Evolutionary conservation across 305 asterid species (phyloP).

Genomic region (Withania somnifera): DNA sequence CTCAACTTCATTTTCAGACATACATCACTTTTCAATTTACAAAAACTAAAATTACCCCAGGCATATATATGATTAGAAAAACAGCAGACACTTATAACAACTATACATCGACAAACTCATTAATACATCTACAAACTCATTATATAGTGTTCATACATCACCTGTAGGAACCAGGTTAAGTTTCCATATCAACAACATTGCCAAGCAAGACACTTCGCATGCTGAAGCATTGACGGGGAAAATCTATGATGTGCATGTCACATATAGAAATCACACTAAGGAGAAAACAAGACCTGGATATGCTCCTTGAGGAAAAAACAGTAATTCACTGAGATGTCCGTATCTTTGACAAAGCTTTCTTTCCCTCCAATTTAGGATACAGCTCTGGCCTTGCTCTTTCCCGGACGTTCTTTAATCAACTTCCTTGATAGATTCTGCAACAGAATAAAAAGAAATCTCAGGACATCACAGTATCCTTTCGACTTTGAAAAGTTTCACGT

Average conservation of each 20-base stretch:
- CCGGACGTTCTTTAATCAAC: constrained; percentile 6
- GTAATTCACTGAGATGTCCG: not conserved
- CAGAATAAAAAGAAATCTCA: constrained; percentile 1
- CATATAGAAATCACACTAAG: not conserved
- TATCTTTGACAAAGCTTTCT: not conserved
- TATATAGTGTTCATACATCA: not conserved
- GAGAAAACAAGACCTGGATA: not conserved
- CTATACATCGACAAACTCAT: not conserved
- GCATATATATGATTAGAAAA: not conserved
- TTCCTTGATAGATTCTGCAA: constrained; percentile 40
- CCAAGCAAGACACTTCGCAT: not conserved
- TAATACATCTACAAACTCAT: not conserved
- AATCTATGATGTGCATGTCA: not conserved
- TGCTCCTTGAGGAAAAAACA: not conserved
- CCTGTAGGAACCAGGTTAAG: not conserved
- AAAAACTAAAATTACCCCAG: not conserved
- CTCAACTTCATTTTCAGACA: not conserved
- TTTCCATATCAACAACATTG: not conserved
- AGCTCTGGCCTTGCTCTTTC: constrained; percentile 27
- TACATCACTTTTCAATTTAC: not conserved
- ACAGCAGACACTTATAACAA: not conserved
- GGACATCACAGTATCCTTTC: not conserved
- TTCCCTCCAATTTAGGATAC: constrained; percentile 28
- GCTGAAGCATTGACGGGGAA: not conserved
- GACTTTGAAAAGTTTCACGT: not conserved